These are phyloP conservation scores for Cystobasidium onofrii DNA, from an alignment of 768 basidiomycete species.

Conservation along the genomic window DNA sequence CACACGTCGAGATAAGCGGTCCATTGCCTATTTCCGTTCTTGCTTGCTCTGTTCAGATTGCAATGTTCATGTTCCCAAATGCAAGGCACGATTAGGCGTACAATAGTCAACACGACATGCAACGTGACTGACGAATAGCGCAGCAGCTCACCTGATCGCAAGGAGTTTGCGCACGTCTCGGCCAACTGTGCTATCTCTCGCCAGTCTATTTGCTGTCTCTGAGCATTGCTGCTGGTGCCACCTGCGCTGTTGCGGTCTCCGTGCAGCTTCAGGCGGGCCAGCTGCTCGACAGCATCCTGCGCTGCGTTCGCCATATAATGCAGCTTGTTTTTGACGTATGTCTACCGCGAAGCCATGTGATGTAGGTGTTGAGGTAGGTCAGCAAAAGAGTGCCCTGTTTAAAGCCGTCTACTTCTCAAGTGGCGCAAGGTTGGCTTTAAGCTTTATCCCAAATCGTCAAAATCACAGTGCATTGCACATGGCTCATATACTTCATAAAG, in stretches of 20 bases:
- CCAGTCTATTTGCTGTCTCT: not conserved
- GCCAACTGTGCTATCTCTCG: not conserved
- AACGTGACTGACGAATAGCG: not conserved
- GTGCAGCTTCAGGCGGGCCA: not conserved
- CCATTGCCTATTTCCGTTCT: not conserved
- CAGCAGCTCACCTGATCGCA: conserved; percentile 5
- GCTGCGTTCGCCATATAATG: not conserved
- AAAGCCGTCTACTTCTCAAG: too few relatives aligned
- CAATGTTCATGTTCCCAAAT: not conserved
- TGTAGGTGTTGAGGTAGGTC: not conserved
- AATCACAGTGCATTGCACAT: too few relatives aligned
- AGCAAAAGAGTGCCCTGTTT: too few relatives aligned
- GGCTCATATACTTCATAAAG: too few relatives aligned
- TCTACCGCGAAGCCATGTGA: not conserved
- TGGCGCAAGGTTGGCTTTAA: too few relatives aligned
- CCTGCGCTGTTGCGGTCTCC: not conserved
- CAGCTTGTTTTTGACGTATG: not conserved
- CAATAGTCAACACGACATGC: not conserved
- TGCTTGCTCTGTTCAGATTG: conserved; percentile 8
- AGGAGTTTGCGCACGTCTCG: conserved; percentile 2
- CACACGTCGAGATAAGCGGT: not conserved
- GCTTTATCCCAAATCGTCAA: too few relatives aligned
- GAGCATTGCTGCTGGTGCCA: not conserved
- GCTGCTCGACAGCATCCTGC: not conserved
- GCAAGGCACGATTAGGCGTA: not conserved